A percentile compares a stretch with the other conserved stretches of the same genome.
phyloP scores from a whole-genome alignment of 352 stramenopile species.

The Pythium pyrilobum region DNA sequence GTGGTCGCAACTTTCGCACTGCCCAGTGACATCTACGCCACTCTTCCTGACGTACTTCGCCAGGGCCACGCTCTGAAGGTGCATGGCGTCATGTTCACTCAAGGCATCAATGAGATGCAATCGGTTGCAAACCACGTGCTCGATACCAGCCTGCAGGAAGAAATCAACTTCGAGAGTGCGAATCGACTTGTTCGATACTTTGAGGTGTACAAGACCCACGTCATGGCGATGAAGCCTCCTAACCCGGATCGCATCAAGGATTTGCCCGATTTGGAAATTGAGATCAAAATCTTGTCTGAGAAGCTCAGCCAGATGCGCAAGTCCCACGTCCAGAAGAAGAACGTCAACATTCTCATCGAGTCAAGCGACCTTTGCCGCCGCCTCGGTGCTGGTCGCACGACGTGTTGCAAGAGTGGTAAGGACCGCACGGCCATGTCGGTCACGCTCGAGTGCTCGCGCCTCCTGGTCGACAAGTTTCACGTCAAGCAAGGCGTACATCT shows the following conservation, averaged over 20 bases:
- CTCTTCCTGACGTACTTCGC: constrained; percentile 56
- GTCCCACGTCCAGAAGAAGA: constrained; percentile 77
- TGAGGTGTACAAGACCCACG: constrained; percentile 64
- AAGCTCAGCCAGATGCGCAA: constrained; percentile 53
- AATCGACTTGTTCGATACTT: constrained; percentile 71
- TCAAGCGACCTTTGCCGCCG: constrained; percentile 87
- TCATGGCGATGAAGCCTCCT: constrained; percentile 16
- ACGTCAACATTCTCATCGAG: constrained; percentile 82
- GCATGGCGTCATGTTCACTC: constrained; percentile 78
- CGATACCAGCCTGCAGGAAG: constrained; percentile 79
- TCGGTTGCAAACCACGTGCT: constrained; percentile 86
- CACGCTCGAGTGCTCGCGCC: constrained; percentile 92
- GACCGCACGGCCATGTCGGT: constrained; percentile 97
- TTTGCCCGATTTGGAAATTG: constrained; percentile 43
- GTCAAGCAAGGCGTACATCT: constrained; percentile 83
- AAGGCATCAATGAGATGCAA: constrained; percentile 94
- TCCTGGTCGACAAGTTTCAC: constrained; percentile 87
- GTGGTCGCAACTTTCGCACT: constrained; percentile 71
- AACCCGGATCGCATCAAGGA: constrained; percentile 23
- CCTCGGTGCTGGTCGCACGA: constrained; percentile 88
- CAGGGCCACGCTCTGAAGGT: constrained; percentile 69
- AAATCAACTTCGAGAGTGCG: constrained; percentile 79
- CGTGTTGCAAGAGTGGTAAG: constrained; percentile 98
- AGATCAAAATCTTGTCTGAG: constrained; percentile 51
- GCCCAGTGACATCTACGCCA: constrained; percentile 43